Conservation (phyloP, 805 yeast genomes). For the Millerozyma miso region DNA sequence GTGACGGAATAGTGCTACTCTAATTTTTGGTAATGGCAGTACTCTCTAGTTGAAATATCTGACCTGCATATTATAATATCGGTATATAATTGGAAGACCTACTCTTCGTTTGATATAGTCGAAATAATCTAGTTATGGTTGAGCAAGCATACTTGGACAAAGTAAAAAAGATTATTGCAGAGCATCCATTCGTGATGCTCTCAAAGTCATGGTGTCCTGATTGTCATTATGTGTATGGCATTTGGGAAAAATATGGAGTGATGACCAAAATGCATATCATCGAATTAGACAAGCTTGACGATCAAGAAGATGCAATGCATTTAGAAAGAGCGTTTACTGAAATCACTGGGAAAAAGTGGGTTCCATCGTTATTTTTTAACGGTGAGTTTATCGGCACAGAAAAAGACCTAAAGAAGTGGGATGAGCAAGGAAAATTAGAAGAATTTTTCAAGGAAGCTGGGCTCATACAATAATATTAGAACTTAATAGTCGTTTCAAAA, state of each 20-base stretch:
- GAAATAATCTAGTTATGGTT: conserved; percentile 9
- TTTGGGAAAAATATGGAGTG: conserved; percentile 53
- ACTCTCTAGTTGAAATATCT: too few relatives aligned
- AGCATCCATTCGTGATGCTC: conserved; percentile 50
- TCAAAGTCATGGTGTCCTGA: conserved; percentile 80
- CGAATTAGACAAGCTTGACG: conserved; percentile 54
- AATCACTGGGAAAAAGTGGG: conserved; percentile 60
- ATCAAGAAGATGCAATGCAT: conserved; percentile 45
- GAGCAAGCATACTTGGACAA: conserved; percentile 19
- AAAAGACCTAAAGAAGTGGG: conserved; percentile 38
- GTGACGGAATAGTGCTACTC: too few relatives aligned
- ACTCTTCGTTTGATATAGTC: neutral
- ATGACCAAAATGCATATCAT: conserved; percentile 47
- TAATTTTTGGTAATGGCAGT: too few relatives aligned
- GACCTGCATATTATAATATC: too few relatives aligned
- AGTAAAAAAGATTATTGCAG: conserved; percentile 45
- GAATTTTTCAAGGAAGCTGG: conserved; percentile 26
- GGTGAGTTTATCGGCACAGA: conserved; percentile 61
- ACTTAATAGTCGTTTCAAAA: conserved; percentile 3
- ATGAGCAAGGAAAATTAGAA: conserved; percentile 29
- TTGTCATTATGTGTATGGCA: conserved; percentile 56
- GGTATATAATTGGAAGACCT: too few relatives aligned
- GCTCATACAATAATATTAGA: conserved; percentile 4
- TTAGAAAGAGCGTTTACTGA: conserved; percentile 55
- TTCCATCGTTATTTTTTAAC: conserved; percentile 62